These are phyloP conservation scores for Scorias spongiosa DNA, from an alignment of 2,329 filamentous ascomycete genomes.

Conservation along the genomic window DNA sequence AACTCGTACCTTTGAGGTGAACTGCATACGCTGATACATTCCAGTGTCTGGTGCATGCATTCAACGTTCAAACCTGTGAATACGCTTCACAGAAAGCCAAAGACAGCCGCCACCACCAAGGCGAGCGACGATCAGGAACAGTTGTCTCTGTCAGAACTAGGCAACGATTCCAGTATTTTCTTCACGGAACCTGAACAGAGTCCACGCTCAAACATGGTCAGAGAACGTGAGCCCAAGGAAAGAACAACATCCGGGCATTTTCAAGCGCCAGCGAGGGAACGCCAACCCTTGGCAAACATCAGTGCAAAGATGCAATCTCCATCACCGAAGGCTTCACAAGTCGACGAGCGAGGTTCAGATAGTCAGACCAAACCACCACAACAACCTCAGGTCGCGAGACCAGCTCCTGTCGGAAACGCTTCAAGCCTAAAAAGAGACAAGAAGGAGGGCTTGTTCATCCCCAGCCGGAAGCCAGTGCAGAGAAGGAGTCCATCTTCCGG, in stretches of 20 bases:
- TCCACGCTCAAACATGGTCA: background rate
- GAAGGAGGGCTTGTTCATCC: constrained; percentile 19
- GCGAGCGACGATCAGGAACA: background rate
- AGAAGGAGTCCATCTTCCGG: constrained; percentile 11
- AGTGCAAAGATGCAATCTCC: constrained; percentile 19
- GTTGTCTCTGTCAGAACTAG: background rate
- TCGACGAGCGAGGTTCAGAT: constrained; percentile 6
- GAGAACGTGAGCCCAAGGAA: background rate
- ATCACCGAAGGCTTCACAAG: constrained; percentile 5
- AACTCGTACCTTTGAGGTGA: too few species aligned
- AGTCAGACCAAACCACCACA: constrained; percentile 1
- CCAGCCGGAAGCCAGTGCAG: constrained; percentile 2
- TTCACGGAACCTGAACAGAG: background rate
- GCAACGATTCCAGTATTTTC: background rate
- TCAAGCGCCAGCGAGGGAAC: constrained; percentile 1
- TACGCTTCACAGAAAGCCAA: background rate
- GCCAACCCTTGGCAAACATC: constrained; percentile 17
- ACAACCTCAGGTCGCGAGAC: constrained; percentile 40
- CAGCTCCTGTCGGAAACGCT: constrained; percentile 40
- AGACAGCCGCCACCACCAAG: background rate
- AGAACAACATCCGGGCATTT: background rate
- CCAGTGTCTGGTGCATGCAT: background rate
- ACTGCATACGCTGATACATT: too few species aligned
- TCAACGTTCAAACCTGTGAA: background rate
- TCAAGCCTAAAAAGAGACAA: constrained; percentile 6